Base-by-base conservation (phyloP, 805 yeast genomes). In the Starmerella bombicola region DNA sequence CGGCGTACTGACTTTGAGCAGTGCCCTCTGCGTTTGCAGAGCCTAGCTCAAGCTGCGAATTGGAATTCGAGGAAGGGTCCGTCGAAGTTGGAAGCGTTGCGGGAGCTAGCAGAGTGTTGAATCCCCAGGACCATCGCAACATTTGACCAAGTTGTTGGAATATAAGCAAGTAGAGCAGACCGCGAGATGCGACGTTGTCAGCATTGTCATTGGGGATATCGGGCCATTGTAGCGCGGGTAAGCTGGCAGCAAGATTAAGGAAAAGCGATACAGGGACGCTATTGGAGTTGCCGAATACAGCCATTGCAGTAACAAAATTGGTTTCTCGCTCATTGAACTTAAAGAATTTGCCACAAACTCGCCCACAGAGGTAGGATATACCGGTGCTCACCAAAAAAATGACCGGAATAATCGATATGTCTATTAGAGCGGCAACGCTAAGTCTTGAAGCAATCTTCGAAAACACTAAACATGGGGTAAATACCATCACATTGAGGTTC, bases 241-340 rank as follows among this genome's bases (percentile, higher is more conserved):
- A 60, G 2, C 79, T 68, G 52, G 68, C 68, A 2, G 79, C 76
- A 47, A 74, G 62, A 18, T 93, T 78, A 42, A 91, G 65, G 7
- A 79, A 75, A 49, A 91, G 68, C 0, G 95, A 84, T 1, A 88
- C 97, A 0, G 98, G 97, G 41, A 88, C 70, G 9, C 94, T 81
- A 65, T 88, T 88, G 33, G 95, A 83, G 62, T 88, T 91, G 39
- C 96, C 97, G 62, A 88, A 88, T 5, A 86, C 95, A 2, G 91
- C 84, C 93, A 91, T 91, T 2, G 95, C 97, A 18, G 93, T 80
- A 37, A 91, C 95, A 54, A 83, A 88, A 62, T 88, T 86, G 3
- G 82, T 57, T 61, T 91, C 96, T 12, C 81, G 74, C 36, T 65
- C 72, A 52, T 80, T 80, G 52, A 91, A 64, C 6, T 61, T 54